Percentiles rank a stretch among this genome's conserved stretches.
Evolutionary conservation across 164 flowering plant genomes (phyloP).

Genomic region (Kingdonia uniflora): DNA sequence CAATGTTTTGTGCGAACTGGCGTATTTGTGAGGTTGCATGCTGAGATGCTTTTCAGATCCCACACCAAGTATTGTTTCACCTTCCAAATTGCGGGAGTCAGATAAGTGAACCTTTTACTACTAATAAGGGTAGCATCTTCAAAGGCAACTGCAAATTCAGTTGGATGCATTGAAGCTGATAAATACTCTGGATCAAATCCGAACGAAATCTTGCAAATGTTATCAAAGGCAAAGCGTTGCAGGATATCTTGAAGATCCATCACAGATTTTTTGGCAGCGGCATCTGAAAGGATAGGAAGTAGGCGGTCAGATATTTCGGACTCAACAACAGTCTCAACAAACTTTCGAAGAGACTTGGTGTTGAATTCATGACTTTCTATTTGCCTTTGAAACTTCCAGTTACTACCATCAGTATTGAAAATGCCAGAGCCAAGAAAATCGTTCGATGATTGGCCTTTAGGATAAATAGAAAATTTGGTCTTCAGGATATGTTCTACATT

Average conservation of each 20-base stretch:
- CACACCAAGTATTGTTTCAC: constrained; percentile 14
- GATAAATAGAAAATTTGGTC: constrained; percentile 14
- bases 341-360: constrained; percentile 37
- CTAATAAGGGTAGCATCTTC: constrained; percentile 22
- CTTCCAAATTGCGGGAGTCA: constrained; percentile 26
- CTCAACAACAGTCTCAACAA: constrained; percentile 29
- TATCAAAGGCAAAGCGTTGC: constrained; percentile 49
- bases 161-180: constrained; percentile 22
- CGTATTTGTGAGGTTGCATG: constrained; percentile 16
- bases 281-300: constrained; percentile 24
- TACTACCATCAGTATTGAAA: constrained; percentile 32
- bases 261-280: constrained; percentile 17
- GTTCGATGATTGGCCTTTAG: constrained; percentile 20
- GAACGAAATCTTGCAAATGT: constrained; percentile 41
- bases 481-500: too few relatives aligned
- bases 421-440: constrained; percentile 45
- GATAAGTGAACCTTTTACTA: constrained; percentile 15
- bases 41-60: constrained; percentile 29
- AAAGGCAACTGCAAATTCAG: constrained; percentile 27
- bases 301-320: constrained; percentile 30
- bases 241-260: constrained; percentile 46
- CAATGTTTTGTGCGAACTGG: constrained; percentile 24
- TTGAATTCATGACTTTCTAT: constrained; percentile 39
- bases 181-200: constrained; percentile 41
- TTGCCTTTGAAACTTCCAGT: constrained; percentile 48